Percentiles rank a stretch among this genome's conserved stretches.
phyloP scores from a whole-genome alignment of 2,329 filamentous ascomycete species.

The Hirsutella thompsonii region DNA sequence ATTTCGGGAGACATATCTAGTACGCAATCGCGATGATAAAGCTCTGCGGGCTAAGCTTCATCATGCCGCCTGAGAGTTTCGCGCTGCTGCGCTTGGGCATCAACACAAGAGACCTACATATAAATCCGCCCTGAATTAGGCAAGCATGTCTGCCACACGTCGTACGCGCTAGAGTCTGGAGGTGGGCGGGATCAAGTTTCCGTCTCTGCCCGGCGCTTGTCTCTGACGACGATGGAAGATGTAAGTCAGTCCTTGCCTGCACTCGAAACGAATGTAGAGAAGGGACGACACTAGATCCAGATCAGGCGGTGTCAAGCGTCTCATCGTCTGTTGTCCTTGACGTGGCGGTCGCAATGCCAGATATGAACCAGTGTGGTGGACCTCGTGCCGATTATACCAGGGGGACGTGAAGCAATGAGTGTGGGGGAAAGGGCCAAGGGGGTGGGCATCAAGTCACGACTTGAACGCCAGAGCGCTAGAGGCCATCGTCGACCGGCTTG shows the following conservation, averaged over 20 bases:
- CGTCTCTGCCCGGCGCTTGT: neutral
- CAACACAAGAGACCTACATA: neutral
- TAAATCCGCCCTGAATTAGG: neutral
- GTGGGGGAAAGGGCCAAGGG: neutral
- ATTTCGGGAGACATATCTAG: too few relatives aligned
- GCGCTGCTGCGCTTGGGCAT: neutral
- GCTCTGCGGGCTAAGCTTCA: neutral
- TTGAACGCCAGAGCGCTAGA: neutral
- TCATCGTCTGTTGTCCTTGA: neutral
- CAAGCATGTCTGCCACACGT: neutral
- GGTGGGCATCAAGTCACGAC: neutral
- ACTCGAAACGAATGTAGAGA: neutral
- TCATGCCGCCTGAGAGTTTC: neutral
- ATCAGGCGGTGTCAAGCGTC: neutral
- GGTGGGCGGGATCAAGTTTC: neutral
- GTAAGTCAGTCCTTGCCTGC: neutral
- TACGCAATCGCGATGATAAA: too few relatives aligned
- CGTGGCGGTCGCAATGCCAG: constrained; percentile 1
- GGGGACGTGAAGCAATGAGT: neutral
- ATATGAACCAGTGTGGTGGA: neutral
- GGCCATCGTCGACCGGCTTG: neutral
- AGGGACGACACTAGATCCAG: neutral
- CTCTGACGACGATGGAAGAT: neutral
- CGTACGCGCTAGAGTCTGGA: neutral
- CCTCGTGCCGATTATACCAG: neutral